phyloP scores from a whole-genome alignment of 176 grass and related monocot genomes.

The Leersia perrieri region DNA sequence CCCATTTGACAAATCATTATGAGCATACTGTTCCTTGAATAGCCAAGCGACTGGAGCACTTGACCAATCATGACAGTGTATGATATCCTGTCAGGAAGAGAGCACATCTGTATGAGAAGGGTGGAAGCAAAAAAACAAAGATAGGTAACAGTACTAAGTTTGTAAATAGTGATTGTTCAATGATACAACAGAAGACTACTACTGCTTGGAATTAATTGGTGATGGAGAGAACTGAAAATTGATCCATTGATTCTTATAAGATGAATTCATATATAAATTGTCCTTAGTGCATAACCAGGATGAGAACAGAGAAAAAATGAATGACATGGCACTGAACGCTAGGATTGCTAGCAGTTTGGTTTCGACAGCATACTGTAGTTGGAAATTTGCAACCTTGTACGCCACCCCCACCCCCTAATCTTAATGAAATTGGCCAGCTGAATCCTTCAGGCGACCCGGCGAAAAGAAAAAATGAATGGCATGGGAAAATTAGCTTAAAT shows the following conservation, averaged over 20 bases:
- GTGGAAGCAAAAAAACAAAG: not conserved
- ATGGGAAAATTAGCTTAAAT: not conserved
- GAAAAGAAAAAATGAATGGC: not conserved
- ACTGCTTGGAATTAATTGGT: not conserved
- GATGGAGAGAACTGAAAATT: not conserved
- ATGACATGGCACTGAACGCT: not conserved
- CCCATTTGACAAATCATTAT: constrained; percentile 60
- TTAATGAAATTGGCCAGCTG: too few relatives aligned
- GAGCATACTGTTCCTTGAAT: constrained; percentile 82
- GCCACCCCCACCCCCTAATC: too few relatives aligned
- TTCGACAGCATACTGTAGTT: too few relatives aligned
- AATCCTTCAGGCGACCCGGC: too few relatives aligned
- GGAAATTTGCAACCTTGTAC: too few relatives aligned
- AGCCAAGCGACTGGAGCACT: constrained; percentile 94
- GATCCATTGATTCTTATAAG: not conserved
- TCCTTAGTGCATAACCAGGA: not conserved
- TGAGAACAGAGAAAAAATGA: not conserved
- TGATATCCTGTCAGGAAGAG: constrained; percentile 70
- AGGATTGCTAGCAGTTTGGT: too few relatives aligned
- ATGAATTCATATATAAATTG: not conserved
- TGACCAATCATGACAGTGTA: constrained; percentile 98
- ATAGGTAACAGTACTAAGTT: not conserved
- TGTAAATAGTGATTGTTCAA: not conserved
- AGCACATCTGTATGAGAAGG: not conserved
- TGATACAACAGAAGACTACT: not conserved